Base-by-base conservation (phyloP, 371 early-diverging fungal species). In the Chytridium lagenaria region DNA sequence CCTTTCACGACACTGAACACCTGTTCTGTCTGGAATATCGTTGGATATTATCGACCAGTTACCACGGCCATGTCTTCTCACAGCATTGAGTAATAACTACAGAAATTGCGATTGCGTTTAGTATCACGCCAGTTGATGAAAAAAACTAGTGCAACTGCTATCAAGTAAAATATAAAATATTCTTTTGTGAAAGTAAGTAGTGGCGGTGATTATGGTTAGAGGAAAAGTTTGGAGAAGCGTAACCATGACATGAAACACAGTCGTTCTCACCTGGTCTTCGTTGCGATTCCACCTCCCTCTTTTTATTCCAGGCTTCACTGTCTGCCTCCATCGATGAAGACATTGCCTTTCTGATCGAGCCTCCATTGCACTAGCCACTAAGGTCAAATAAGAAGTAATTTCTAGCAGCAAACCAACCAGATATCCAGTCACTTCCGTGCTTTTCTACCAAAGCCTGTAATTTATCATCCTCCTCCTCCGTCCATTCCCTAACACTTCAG, bases 1-100 rank as follows among this genome's bases (percentile, higher is more conserved):
- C 63, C 96, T 84, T 77, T 96, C 95, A 36, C 96, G 87, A 66
- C 94, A 94, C 70, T 96, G 94, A 67, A 91, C 89, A 76, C 95
- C 95, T 1, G 94, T 95, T 52, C 95, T 82, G 26, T 91, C 91
- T 0, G 87, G 88, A 12, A 95, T 86, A 70, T 89, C 84, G 50
- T 86, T 82, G 59, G 89, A 89, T 26, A 96, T 79, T 70, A 87
- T 89, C 34, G 82, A 82, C 96, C 96, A 96, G 65, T 89, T 88
- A 10, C 90, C 89, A 2, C 81, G 82, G 12, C 94, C 95, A 73
- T 90, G 91, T 63, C 80, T 66, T 0, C 79, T 79, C 0, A 92
- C 88, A 0, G 93, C 93, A 0, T 84, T 85, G 61, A 81, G 79
- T 30, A 96, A 82, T 19, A 86, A 77, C 82, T 84, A 30, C 28